phyloP scores from a whole-genome alignment of 345 rosid species.

The Theobroma cacao region DNA sequence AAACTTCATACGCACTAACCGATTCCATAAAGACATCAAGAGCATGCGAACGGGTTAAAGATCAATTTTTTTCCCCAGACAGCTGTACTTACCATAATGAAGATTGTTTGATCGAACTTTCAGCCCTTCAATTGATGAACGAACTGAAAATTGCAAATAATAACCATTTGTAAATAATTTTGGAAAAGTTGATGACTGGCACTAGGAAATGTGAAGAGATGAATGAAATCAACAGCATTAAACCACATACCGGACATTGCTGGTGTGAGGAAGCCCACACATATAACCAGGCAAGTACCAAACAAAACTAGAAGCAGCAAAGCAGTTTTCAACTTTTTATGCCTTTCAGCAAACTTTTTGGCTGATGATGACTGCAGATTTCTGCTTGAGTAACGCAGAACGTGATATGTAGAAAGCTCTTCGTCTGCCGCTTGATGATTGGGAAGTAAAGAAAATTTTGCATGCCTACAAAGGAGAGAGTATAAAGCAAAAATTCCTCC shows the following conservation, averaged over 20 bases:
- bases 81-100: constrained; percentile 54
- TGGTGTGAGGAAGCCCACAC: constrained; percentile 75
- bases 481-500: constrained; percentile 90
- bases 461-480: constrained; percentile 79
- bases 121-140: constrained; percentile 79
- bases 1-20: not conserved
- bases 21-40: constrained; percentile 3
- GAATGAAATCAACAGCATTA: not conserved
- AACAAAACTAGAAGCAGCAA: constrained; percentile 73
- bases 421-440: constrained; percentile 92
- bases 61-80: not conserved
- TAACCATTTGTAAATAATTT: constrained; percentile 20
- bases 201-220: not conserved
- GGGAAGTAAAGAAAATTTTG: constrained; percentile 79
- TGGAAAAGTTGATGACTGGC: not conserved
- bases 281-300: constrained; percentile 58
- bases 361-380: constrained; percentile 37
- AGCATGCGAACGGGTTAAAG: not conserved
- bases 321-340: constrained; percentile 59
- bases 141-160: constrained; percentile 50
- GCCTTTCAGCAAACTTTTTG: constrained; percentile 57
- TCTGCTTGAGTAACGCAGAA: constrained; percentile 43
- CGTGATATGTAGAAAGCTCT: constrained; percentile 78
- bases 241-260: constrained; percentile 66
- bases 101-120: constrained; percentile 41